Evolutionary conservation across 345 rosid genomes (phyloP).

Genomic region (Nephelium lappaceum): DNA sequence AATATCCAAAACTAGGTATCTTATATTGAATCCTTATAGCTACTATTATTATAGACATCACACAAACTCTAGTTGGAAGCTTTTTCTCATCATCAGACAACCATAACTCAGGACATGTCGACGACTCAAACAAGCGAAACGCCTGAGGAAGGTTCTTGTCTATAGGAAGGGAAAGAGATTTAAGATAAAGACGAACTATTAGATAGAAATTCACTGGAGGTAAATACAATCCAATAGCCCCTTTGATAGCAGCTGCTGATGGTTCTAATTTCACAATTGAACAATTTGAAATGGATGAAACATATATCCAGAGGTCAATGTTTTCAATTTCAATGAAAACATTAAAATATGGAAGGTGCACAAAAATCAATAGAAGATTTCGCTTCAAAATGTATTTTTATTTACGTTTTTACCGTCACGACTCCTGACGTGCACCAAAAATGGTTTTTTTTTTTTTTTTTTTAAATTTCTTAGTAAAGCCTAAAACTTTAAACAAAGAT

Average conservation of each 20-base stretch:
- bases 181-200: slow-evolving; percentile 60
- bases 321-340: slow-evolving; percentile 63
- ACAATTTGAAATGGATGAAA: slow-evolving; percentile 52
- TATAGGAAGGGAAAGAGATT: slow-evolving; percentile 50
- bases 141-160: slow-evolving; percentile 59
- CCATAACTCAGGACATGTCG: slow-evolving; percentile 75
- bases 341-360: slow-evolving; percentile 64
- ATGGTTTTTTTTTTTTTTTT: too few species aligned
- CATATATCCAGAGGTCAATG: slow-evolving; percentile 59
- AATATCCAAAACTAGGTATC: slow-evolving; percentile 60
- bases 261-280: slow-evolving; percentile 54
- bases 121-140: slow-evolving; percentile 58
- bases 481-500: too few species aligned
- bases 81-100: slow-evolving; percentile 57
- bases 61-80: slow-evolving; percentile 63
- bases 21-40: slow-evolving; percentile 59
- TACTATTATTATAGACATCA: slow-evolving; percentile 63
- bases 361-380: too few species aligned
- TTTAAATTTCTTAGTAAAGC: too few species aligned
- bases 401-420: too few species aligned
- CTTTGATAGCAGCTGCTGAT: slow-evolving; percentile 63
- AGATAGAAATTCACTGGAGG: slow-evolving; percentile 74
- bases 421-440: too few species aligned
- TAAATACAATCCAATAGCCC: slow-evolving; percentile 59
- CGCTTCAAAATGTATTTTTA: too few species aligned